Percentiles rank a stretch among this genome's conserved stretches.
phyloP scores from a whole-genome alignment of 2,329 filamentous ascomycete genomes.

The Exophiala sideris region DNA sequence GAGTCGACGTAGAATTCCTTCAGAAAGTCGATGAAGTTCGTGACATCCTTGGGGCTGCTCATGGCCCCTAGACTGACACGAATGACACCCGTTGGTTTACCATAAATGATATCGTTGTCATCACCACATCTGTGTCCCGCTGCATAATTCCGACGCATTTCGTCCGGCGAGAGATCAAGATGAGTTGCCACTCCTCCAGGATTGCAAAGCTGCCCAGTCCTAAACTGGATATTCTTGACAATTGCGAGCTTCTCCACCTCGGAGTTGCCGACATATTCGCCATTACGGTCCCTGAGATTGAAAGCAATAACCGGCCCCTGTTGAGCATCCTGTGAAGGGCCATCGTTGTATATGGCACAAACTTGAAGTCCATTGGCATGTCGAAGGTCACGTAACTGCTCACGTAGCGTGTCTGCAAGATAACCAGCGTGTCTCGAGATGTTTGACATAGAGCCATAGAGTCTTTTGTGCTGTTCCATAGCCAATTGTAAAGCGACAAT shows the following conservation, averaged over 20 bases:
- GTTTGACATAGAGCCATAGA: conserved; percentile 69
- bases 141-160: conserved; percentile 81
- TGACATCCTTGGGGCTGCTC: conserved; percentile 74
- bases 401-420: conserved; percentile 59
- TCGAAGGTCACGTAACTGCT: conserved; percentile 56
- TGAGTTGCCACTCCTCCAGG: conserved; percentile 77
- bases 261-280: conserved; percentile 72
- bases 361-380: conserved; percentile 68
- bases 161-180: conserved; percentile 71
- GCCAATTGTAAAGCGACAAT: conserved; percentile 80
- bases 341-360: conserved; percentile 62
- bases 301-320: conserved; percentile 79
- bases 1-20: conserved; percentile 60
- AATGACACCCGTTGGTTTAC: conserved; percentile 84
- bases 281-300: conserved; percentile 68
- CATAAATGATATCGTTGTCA: conserved; percentile 75
- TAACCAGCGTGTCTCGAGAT: conserved; percentile 69
- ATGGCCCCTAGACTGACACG: conserved; percentile 85
- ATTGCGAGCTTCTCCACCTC: conserved; percentile 85
- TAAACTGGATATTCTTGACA: conserved; percentile 74
- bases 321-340: conserved; percentile 27
- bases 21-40: conserved; percentile 68
- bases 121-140: conserved; percentile 80
- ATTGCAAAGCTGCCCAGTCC: conserved; percentile 88
- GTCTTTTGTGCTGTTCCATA: conserved; percentile 61